Base-by-base conservation (phyloP, 1,284 basidiomycete genomes). In the Thelephora terrestris region DNA sequence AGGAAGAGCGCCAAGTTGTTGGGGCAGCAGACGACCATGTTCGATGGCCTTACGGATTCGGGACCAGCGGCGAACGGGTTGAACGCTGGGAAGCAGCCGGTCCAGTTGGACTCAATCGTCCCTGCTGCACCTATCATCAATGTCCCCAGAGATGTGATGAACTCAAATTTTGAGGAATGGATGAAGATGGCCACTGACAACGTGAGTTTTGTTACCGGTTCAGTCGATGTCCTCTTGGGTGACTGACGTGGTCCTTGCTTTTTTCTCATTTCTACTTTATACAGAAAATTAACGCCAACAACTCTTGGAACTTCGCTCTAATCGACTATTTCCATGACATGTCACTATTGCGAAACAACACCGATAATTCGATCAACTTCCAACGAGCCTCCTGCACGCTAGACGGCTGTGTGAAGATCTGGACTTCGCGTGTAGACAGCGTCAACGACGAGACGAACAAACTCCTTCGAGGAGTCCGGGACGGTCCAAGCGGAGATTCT, bases 101-200 rank as follows among this genome's bases (percentile, higher is more conserved):
- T 52, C 2, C 57, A 64, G 34, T 74, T 76, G 50, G 62, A 61
- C 24, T 68, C 73, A 9, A 73, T 80, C 18, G 76, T 78, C 2
- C 71, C 76, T 14, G 74, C 79, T 49, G 74, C 77, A 2, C 73
- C 76, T 1, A 66, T 67, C 14, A 75, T 81, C 27, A 75, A 81
- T 32, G 76, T 83, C 14, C 73, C 80, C 1, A 66, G 84, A 55
- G 88, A 92, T 57, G 79, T 91, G 27, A 88, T 90, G 79, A 88
- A 74, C 66, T 85, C 81, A 35, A 94, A 93, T 58, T 94, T 86
- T 61, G 95, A 99, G 64, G 93, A 99, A 64, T 99, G 96, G 95
- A 99, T 99, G 95, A 99, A 98, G 73, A 87, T 99, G 81, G 94
- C 94, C 1, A 98, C 95, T 5, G 96, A 98, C 64, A 98, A 98